Evolutionary conservation across 345 rosid species (phyloP).

Genomic region (Atalantia buxifolia): DNA sequence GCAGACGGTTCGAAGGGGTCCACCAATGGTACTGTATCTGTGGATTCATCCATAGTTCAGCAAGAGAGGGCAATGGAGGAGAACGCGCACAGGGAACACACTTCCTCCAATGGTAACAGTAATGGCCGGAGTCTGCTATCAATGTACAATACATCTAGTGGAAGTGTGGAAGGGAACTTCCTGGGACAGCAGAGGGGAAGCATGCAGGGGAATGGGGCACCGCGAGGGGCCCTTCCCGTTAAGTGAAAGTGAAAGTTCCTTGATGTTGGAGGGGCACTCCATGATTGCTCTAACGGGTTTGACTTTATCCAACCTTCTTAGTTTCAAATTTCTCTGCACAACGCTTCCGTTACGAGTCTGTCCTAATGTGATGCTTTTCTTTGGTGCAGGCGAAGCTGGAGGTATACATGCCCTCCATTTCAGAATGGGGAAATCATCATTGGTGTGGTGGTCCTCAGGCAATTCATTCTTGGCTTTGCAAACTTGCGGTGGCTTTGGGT

Average conservation of each 20-base stretch:
- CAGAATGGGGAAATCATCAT: conserved; percentile 4
- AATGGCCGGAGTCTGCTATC: conserved; percentile 20
- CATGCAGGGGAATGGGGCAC: conserved; percentile 28
- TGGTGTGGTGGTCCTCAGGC: conserved; percentile 35
- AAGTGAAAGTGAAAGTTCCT: conserved; percentile 18
- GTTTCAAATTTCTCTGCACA: background rate
- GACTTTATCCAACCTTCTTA: background rate
- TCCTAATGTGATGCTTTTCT: conserved; percentile 5
- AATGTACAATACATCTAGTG: conserved; percentile 17
- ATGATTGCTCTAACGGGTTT: conserved; percentile 23
- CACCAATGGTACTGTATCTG: conserved; percentile 13
- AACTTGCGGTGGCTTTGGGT: conserved; percentile 13
- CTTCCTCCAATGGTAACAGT: conserved; percentile 14
- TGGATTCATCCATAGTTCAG: conserved; percentile 19
- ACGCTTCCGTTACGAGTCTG: background rate
- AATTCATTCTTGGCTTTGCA: conserved; percentile 76
- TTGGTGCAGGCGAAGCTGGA: conserved; percentile 23
- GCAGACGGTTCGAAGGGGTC: conserved; percentile 16
- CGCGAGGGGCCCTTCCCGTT: conserved; percentile 25
- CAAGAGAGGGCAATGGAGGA: conserved; percentile 17
- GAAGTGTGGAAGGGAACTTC: conserved; percentile 1
- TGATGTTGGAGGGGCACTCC: conserved; percentile 14
- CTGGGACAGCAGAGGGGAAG: conserved; percentile 29
- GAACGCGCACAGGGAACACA: conserved; percentile 11
- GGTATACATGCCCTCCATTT: background rate